Percentiles rank a stretch among this genome's conserved stretches.
These are phyloP conservation scores for Aspergillus latus DNA, from an alignment of 2,329 filamentous ascomycete genomes.

Conservation along the genomic window DNA sequence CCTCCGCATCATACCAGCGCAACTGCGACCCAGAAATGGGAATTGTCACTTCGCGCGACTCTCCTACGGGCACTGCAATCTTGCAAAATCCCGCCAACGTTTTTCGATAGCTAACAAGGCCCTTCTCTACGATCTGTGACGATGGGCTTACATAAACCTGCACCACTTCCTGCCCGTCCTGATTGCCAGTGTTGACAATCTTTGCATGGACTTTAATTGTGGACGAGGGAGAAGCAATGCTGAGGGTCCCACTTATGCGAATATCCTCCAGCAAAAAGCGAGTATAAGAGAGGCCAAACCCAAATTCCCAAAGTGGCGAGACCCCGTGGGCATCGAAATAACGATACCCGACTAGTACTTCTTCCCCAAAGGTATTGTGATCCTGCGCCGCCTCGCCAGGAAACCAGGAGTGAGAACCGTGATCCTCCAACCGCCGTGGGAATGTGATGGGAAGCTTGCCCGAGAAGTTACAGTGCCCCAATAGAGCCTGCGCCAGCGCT, in stretches of 20 bases:
- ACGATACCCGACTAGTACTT: not conserved
- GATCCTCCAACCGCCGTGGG: not conserved
- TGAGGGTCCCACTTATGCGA: not conserved
- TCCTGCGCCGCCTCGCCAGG: not conserved
- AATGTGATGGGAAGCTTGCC: not conserved
- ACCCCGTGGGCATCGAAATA: not conserved
- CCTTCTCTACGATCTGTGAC: not conserved
- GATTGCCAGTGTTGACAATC: not conserved
- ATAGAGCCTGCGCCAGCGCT: not conserved
- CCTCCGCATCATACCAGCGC: not conserved
- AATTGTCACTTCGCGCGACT: not conserved
- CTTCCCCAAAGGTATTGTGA: not conserved
- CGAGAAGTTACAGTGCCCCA: not conserved
- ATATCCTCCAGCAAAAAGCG: not conserved
- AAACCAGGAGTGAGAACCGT: not conserved
- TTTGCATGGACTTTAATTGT: not conserved
- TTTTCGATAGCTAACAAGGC: not conserved
- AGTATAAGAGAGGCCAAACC: not conserved
- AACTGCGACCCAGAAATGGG: not conserved
- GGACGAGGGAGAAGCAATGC: not conserved
- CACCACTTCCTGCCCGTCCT: not conserved
- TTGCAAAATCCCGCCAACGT: not conserved
- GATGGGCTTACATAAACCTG: not conserved
- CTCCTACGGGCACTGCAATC: not conserved
- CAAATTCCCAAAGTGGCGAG: not conserved